Percentiles rank a stretch among this genome's conserved stretches.
phyloP scores from a whole-genome alignment of 768 basidiomycete species.

The Psilocybe cyanescens region DNA sequence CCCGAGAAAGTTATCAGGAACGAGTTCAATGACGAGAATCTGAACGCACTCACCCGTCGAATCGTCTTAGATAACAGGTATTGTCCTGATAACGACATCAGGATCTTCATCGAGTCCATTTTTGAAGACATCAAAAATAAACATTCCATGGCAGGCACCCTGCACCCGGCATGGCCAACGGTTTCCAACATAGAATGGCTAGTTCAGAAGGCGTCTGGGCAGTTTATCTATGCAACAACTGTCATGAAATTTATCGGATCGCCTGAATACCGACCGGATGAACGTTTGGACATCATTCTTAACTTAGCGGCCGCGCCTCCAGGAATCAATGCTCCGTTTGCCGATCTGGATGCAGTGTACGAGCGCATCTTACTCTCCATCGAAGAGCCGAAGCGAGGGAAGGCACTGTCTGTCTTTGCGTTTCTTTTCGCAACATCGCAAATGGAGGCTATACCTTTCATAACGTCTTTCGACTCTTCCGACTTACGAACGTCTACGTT shows the following conservation, averaged over 20 bases:
- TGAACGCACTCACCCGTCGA: not conserved
- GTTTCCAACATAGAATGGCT: not conserved
- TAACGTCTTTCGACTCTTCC: too few relatives aligned
- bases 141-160: not conserved
- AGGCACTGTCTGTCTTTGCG: not conserved
- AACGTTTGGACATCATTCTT: not conserved
- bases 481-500: not conserved
- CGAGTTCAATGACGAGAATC: not conserved
- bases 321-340: not conserved
- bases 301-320: not conserved
- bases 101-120: not conserved
- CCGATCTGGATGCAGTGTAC: not conserved
- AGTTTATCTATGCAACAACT: conserved; percentile 7
- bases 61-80: not conserved
- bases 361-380: not conserved
- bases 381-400: not conserved
- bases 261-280: not conserved
- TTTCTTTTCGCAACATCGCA: not conserved
- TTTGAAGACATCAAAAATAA: not conserved
- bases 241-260: conserved; percentile 1
- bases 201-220: conserved; percentile 1
- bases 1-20: not conserved
- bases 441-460: not conserved
- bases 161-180: not conserved
- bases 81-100: not conserved